Evolutionary conservation across 306 rosid genomes (phyloP), one percentile per base, ranked within the genome.

Genomic region (Medicago ruthenica): DNA sequence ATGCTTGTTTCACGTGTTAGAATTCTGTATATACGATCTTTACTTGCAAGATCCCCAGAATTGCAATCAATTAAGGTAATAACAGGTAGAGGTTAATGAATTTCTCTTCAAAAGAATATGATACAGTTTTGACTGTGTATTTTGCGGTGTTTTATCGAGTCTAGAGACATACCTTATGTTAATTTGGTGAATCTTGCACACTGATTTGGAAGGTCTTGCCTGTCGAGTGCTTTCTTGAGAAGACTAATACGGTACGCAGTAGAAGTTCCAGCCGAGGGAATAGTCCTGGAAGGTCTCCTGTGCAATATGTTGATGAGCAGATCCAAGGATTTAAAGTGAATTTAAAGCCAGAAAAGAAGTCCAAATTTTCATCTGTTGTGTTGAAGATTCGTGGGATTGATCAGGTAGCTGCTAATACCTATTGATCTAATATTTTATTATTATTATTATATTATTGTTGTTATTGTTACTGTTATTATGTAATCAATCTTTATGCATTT

Each of bases 1-100:
- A 94, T 94, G 98, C 97, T 92, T 76, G 92, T 94, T 83, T 94
- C 98, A 76, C 97, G 98, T 37, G 98, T 94, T 83, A 89, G 98
- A 85, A 92, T 94, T 71, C 85, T 94, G 82, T 92, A 94, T 79
- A 90, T 94, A 79, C 85, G 98, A 84, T 94, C 98, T 42, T 85
- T 94, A 81, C 93, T 94, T 83, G 95, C 97, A 68, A 92, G 97
- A 84, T 92, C 98, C 36, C 95, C 98, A 3, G 98, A 94, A 84
- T 86, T 94, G 85, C 97, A 94, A 84, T 92, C 98, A 76, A 94
- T 94, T 83, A 94, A 92, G 98, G 98, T 92, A 85, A 65, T 40
- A 65, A 74, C 64, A 17, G 44, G 57, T 58, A 67, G 66, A 48
- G 73, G 64, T 44, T 71, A 17, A 21, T 4, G 66, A 22, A 17